Percentiles rank a stretch among this genome's conserved stretches.
phyloP scores from a whole-genome alignment of 257 asterid species.

The Solanum ahanhuiri region DNA sequence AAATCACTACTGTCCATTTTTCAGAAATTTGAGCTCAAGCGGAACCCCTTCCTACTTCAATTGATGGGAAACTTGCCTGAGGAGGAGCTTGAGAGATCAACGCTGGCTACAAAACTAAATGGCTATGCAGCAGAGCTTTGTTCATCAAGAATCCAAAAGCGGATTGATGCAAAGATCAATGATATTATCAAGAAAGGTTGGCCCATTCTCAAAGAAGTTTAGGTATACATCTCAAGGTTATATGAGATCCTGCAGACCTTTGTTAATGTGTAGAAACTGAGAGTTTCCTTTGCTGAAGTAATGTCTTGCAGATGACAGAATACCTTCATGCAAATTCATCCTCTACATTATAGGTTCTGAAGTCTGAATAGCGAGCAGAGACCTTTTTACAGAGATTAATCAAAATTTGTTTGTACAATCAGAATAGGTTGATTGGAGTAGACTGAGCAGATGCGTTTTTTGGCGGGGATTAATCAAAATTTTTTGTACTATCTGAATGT shows the following conservation, averaged over 20 bases:
- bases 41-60: slow-evolving; percentile 76
- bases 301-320: background rate
- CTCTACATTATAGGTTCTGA: background rate
- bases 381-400: background rate
- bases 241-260: background rate
- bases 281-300: background rate
- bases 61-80: slow-evolving; percentile 80
- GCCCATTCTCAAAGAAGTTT: slow-evolving; percentile 80
- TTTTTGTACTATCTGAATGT: background rate
- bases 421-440: background rate
- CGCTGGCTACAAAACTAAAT: slow-evolving; percentile 69
- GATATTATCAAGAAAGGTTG: slow-evolving; percentile 78
- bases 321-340: background rate
- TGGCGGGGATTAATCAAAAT: background rate
- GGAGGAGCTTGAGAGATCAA: slow-evolving; percentile 82
- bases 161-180: slow-evolving; percentile 59
- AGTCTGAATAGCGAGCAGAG: background rate
- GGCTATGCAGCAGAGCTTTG: slow-evolving; percentile 95
- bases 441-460: background rate
- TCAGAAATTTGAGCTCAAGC: slow-evolving; percentile 94
- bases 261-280: background rate
- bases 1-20: slow-evolving; percentile 1
- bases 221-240: slow-evolving; percentile 9
- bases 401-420: background rate
- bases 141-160: slow-evolving; percentile 58